Evolutionary conservation across 2,329 filamentous ascomycete genomes (phyloP).

Genomic region (Ceratocystis diversiconidia): DNA sequence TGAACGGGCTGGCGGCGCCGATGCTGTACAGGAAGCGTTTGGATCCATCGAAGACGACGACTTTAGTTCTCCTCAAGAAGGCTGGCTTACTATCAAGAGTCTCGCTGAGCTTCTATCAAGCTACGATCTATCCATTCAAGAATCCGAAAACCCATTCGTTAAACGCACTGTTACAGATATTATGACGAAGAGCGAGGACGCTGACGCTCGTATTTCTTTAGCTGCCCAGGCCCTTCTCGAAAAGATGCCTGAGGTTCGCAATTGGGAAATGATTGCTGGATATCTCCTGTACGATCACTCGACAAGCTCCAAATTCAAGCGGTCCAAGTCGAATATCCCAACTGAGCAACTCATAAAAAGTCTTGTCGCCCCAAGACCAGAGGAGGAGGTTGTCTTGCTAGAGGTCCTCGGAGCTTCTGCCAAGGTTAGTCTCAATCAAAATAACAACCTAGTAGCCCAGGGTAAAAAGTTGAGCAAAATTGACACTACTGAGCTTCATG

Average conservation of each 20-base stretch:
- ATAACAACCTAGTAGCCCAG: constrained; percentile 18
- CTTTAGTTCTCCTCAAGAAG: constrained; percentile 58
- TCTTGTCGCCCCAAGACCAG: constrained; percentile 56
- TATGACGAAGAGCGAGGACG: constrained; percentile 46
- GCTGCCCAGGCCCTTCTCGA: constrained; percentile 79
- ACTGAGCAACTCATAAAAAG: constrained; percentile 51
- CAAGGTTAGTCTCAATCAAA: constrained; percentile 52
- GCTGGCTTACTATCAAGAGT: constrained; percentile 88
- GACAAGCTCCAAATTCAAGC: constrained; percentile 35
- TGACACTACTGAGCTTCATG: constrained; percentile 56
- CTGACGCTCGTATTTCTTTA: constrained; percentile 71
- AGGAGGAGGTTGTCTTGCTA: constrained; percentile 72
- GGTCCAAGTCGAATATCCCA: constrained; percentile 33
- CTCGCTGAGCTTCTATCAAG: constrained; percentile 68
- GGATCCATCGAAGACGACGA: constrained; percentile 59
- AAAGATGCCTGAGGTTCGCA: constrained; percentile 61
- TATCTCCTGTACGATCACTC: constrained; percentile 92
- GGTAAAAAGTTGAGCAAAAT: constrained; percentile 45
- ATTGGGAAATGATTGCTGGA: constrained; percentile 79
- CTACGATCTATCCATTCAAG: constrained; percentile 43
- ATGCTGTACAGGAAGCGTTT: constrained; percentile 60
- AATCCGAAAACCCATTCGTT: constrained; percentile 12
- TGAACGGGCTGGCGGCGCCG: constrained; percentile 71
- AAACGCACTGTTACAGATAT: constrained; percentile 32
- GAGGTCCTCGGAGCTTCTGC: constrained; percentile 77